Base-by-base conservation (phyloP, 148 eudicot species). In the Camellia lanceoleosa region DNA sequence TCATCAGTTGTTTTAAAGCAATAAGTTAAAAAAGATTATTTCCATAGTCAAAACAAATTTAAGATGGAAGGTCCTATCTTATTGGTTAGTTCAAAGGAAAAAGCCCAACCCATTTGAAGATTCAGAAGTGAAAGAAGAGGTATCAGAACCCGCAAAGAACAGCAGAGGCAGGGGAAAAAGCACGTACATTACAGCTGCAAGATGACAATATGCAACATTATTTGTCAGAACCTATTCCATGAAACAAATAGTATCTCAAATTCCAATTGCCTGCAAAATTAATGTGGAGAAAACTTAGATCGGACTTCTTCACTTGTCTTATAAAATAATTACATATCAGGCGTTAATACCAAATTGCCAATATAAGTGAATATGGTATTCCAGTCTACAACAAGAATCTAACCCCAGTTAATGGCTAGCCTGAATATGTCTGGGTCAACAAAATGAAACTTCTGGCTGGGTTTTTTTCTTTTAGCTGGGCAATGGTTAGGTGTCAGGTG, bases 101-200 rank as follows among this genome's bases (percentile, higher is more conserved):
- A 75, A 15, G 14, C 55, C 84, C 52, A 62, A 96, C 99, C 97
- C 80, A 78, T 82, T 86, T 68, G 83, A 84, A 75, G 98, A 88
- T 78, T 93, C 97, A 3, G 92, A 81, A 49, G 84, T 83, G n/a
- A 92, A 84, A 43, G 92, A 83, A 61, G 97, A 89, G 68, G 90
- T 70, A 85, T 96, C 92, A 13, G 98, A 91, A 68, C 93, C 97
- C 51, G 85, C 95, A 85, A 96, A 93, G 84, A 96, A 93, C 83
- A 96, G 66, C 89, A 96, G 81, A 82, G 99, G 99, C 95, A 96
- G 91, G 30, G 99, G 99, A 70, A 96, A 94, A 80, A 93, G 81
- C 74, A 96, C 95, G 80, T 91, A 96, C 95, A 91, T 93, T 65
- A 92, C 44, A 8, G 89, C 99, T 96, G 97, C 90, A 92, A 79